Conservation (phyloP, 2,329 filamentous ascomycete species). For the Akanthomyces muscarius region DNA sequence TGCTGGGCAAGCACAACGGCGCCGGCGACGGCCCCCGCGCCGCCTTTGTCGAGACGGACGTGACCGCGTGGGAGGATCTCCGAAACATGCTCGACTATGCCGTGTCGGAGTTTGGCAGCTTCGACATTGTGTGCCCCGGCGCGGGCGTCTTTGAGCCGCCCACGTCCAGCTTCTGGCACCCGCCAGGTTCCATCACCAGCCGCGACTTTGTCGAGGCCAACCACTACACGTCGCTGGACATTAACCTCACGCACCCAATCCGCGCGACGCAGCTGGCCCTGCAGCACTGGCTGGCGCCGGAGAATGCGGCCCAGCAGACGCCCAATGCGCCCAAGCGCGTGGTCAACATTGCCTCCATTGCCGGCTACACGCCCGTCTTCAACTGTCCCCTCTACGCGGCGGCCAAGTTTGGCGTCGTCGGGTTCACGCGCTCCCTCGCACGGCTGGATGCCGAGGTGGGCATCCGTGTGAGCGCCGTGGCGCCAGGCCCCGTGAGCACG, state of each 20-base stretch:
- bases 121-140: conserved; percentile 43
- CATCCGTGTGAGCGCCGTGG: conserved; percentile 41
- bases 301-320: conserved; percentile 25
- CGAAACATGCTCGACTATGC: conserved; percentile 33
- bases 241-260: conserved; percentile 41
- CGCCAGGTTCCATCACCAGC: conserved; percentile 34
- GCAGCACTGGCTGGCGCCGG: conserved; percentile 33
- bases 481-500: conserved; percentile 42
- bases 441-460: conserved; percentile 30
- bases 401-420: conserved; percentile 36
- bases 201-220: conserved; percentile 28
- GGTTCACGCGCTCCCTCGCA: conserved; percentile 39
- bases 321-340: conserved; percentile 33
- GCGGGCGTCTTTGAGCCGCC: conserved; percentile 45
- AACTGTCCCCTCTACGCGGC: conserved; percentile 37
- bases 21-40: conserved; percentile 23
- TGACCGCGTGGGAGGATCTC: conserved; percentile 39
- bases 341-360: conserved; percentile 36
- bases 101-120: conserved; percentile 32
- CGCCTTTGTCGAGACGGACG: conserved; percentile 42
- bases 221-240: conserved; percentile 35
- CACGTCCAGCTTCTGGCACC: conserved; percentile 41
- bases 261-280: conserved; percentile 39
- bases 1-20: conserved; percentile 27
- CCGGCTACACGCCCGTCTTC: conserved; percentile 33